Conservation (phyloP, 106 monocot genomes). For the Xerophyta viscosa region DNA sequence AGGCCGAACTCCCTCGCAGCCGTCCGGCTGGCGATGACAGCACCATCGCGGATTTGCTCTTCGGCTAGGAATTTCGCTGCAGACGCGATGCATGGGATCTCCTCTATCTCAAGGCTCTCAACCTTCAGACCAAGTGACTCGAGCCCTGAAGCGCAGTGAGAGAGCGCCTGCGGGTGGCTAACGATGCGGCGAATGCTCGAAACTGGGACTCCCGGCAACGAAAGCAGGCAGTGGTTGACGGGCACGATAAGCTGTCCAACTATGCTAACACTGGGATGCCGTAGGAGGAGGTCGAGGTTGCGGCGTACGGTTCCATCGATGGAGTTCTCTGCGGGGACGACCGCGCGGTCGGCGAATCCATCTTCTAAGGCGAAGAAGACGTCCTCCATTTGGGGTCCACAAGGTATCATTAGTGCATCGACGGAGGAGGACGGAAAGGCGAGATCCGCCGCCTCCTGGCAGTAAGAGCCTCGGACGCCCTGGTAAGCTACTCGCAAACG, state of each 20-base stretch:
- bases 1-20: slow-evolving; percentile 64
- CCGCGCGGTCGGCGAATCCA: slow-evolving; percentile 50
- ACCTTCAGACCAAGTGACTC: slow-evolving; percentile 13
- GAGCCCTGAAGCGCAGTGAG: slow-evolving; percentile 36
- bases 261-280: slow-evolving; percentile 39
- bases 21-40: slow-evolving; percentile 54
- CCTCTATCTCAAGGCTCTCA: slow-evolving; percentile 40
- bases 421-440: slow-evolving; percentile 18
- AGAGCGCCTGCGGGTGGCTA: slow-evolving; percentile 61
- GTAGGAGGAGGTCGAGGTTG: slow-evolving; percentile 63
- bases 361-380: slow-evolving; percentile 43
- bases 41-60: slow-evolving; percentile 33
- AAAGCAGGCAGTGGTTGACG: slow-evolving; percentile 64
- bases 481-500: slow-evolving; percentile 66
- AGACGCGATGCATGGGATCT: slow-evolving; percentile 47
- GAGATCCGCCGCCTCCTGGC: slow-evolving; percentile 56
- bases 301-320: slow-evolving; percentile 56
- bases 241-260: slow-evolving; percentile 57
- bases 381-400: slow-evolving; percentile 35
- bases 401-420: slow-evolving; percentile 30
- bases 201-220: slow-evolving; percentile 6
- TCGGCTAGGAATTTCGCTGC: slow-evolving; percentile 43
- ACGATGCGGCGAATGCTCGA: slow-evolving; percentile 37
- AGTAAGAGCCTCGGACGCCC: slow-evolving; percentile 59
- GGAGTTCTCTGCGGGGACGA: slow-evolving; percentile 68